phyloP scores from a whole-genome alignment of 495 filamentous ascomycete genomes.

The Corynascus novoguineensis region DNA sequence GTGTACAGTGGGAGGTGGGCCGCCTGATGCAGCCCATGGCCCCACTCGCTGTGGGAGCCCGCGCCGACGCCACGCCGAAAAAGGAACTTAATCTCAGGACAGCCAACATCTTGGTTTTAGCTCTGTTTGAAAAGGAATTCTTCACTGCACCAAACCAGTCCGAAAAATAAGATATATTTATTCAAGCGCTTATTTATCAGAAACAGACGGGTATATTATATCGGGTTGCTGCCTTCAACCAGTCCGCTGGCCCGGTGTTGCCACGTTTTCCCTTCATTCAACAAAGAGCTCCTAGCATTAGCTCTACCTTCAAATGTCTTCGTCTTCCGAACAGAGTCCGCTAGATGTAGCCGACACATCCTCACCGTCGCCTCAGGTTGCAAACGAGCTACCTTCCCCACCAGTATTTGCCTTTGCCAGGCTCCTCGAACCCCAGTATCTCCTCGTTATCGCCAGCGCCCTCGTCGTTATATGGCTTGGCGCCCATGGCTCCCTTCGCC shows the following conservation, averaged over 20 bases:
- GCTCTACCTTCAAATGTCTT: too few species aligned
- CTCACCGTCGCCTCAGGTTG: background rate
- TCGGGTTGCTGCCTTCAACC: too few species aligned
- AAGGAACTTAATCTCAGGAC: background rate
- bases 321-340: slow-evolving; percentile 13
- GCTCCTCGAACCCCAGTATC: slow-evolving; percentile 49
- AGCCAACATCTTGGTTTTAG: background rate
- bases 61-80: slow-evolving; percentile 3
- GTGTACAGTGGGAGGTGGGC: background rate
- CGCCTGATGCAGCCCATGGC: background rate
- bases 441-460: slow-evolving; percentile 40
- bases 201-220: too few species aligned
- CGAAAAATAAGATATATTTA: too few species aligned
- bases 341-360: slow-evolving; percentile 3
- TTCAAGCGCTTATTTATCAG: background rate
- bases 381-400: background rate
- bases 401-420: slow-evolving; percentile 12
- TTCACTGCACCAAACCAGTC: too few species aligned
- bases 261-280: too few species aligned
- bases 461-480: slow-evolving; percentile 43
- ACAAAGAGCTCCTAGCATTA: too few species aligned
- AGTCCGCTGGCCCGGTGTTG: too few species aligned
- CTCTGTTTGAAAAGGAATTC: too few species aligned
- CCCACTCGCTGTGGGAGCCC: background rate
- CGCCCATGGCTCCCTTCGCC: slow-evolving; percentile 50